Percentiles rank a stretch among this genome's conserved stretches.
Evolutionary conservation across 169 alveolate genomes (phyloP).

Genomic region (Eimeria falciformis): DNA sequence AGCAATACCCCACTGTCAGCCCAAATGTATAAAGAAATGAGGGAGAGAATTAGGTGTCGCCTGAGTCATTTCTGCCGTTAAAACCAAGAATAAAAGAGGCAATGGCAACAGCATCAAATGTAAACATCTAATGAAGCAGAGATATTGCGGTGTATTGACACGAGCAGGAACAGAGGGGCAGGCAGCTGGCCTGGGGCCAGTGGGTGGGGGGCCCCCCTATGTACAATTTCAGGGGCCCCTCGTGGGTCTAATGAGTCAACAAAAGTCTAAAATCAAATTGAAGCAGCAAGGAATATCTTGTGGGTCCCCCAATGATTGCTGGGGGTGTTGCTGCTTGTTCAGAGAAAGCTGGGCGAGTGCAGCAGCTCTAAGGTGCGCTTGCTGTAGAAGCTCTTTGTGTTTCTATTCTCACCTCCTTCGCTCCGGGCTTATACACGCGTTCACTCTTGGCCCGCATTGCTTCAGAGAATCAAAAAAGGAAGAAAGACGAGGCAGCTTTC

Average conservation of each 20-base stretch:
- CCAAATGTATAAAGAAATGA: background rate
- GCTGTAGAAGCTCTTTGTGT: background rate
- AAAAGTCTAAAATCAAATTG: background rate
- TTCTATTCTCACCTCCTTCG: constrained; percentile 51
- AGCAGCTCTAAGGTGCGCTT: background rate
- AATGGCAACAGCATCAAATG: background rate
- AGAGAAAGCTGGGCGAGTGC: constrained; percentile 10
- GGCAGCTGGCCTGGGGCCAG: constrained; percentile 1
- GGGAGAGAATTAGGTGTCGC: background rate
- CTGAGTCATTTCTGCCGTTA: constrained; percentile 24
- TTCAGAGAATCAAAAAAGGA: background rate
- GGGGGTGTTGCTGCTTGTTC: constrained; percentile 12
- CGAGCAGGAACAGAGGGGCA: background rate
- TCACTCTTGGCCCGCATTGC: constrained; percentile 76
- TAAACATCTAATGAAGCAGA: background rate
- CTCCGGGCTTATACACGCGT: constrained; percentile 76
- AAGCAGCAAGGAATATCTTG: background rate
- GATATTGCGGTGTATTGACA: background rate
- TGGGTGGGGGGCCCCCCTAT: background rate
- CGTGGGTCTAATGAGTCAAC: constrained; percentile 18
- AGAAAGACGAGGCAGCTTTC: background rate
- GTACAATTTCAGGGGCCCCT: background rate
- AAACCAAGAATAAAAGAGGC: background rate
- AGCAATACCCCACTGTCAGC: background rate
- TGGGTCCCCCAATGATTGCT: background rate